These are phyloP conservation scores for Penicillium sp. DNA, from an alignment of 2,329 filamentous ascomycete genomes.

Conservation along the genomic window DNA sequence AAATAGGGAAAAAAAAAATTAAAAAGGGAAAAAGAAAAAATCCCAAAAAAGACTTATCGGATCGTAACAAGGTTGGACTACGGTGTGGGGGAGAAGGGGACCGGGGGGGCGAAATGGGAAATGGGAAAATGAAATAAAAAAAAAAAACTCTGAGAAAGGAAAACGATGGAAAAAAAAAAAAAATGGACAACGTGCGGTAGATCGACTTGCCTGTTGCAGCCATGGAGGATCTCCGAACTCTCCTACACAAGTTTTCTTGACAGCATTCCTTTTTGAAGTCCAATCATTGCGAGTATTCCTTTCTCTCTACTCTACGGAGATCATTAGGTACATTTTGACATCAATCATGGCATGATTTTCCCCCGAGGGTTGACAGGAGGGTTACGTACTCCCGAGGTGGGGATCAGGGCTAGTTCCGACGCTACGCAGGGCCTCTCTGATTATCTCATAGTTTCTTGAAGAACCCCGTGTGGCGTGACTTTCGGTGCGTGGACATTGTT, in stretches of 20 bases:
- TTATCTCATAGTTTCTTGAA: constrained; percentile 17
- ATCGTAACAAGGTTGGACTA: constrained; percentile 4
- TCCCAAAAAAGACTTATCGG: constrained; percentile 7
- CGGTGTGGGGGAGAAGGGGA: constrained; percentile 21
- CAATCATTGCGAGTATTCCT: neutral
- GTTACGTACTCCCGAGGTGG: constrained; percentile 12
- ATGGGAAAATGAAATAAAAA: constrained; percentile 16
- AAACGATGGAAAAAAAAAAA: constrained; percentile 4
- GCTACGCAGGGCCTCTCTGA: constrained; percentile 14
- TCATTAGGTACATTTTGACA: neutral
- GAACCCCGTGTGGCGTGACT: constrained; percentile 22
- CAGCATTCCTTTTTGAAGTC: too few relatives aligned
- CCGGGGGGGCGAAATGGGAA: constrained; percentile 11
- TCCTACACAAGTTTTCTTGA: too few relatives aligned
- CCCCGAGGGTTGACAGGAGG: constrained; percentile 8
- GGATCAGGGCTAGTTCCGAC: constrained; percentile 14
- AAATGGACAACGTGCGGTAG: constrained; percentile 5
- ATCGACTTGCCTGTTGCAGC: neutral
- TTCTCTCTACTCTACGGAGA: neutral
- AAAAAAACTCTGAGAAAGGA: constrained; percentile 25
- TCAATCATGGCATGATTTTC: neutral
- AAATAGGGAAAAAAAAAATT: constrained; percentile 27
- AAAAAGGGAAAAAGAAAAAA: constrained; percentile 14
- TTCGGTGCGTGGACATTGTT: constrained; percentile 19
- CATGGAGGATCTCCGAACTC: neutral